Conservation (phyloP, 2,329 filamentous ascomycete genomes). For the Fusarium beomiforme region DNA sequence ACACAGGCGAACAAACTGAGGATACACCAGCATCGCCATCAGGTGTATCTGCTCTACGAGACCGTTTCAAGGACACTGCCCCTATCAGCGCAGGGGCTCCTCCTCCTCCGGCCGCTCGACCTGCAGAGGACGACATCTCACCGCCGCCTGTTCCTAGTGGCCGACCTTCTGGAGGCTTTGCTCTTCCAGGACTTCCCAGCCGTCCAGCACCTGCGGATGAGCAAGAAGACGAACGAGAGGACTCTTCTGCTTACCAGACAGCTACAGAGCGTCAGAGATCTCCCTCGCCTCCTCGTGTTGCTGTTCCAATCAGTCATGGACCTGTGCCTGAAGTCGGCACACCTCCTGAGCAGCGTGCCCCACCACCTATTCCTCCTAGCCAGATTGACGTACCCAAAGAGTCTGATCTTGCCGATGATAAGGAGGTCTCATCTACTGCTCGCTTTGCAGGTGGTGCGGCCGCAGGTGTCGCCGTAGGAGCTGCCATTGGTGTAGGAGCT, state of each 20-base stretch:
- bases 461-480: slow-evolving; percentile 47
- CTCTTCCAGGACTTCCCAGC: slow-evolving; percentile 79
- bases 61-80: slow-evolving; percentile 82
- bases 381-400: slow-evolving; percentile 73
- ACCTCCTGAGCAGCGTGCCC: slow-evolving; percentile 58
- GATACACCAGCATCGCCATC: slow-evolving; percentile 65
- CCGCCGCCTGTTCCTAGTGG: slow-evolving; percentile 61
- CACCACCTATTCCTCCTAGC: slow-evolving; percentile 69
- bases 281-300: slow-evolving; percentile 83
- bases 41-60: slow-evolving; percentile 78
- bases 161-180: slow-evolving; percentile 79
- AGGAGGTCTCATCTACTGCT: slow-evolving; percentile 65
- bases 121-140: slow-evolving; percentile 59
- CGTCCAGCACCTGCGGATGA: slow-evolving; percentile 62
- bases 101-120: slow-evolving; percentile 51
- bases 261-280: slow-evolving; percentile 57
- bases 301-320: slow-evolving; percentile 81
- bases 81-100: slow-evolving; percentile 68
- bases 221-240: slow-evolving; percentile 61
- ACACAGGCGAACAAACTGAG: slow-evolving; percentile 67
- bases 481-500: slow-evolving; percentile 31
- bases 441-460: slow-evolving; percentile 69
- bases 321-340: slow-evolving; percentile 64
- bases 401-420: slow-evolving; percentile 72
- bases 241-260: slow-evolving; percentile 53